Evolutionary conservation across 306 rosid genomes (phyloP), one percentile per base, ranked within the genome.

Genomic region (Fagus crenata): DNA sequence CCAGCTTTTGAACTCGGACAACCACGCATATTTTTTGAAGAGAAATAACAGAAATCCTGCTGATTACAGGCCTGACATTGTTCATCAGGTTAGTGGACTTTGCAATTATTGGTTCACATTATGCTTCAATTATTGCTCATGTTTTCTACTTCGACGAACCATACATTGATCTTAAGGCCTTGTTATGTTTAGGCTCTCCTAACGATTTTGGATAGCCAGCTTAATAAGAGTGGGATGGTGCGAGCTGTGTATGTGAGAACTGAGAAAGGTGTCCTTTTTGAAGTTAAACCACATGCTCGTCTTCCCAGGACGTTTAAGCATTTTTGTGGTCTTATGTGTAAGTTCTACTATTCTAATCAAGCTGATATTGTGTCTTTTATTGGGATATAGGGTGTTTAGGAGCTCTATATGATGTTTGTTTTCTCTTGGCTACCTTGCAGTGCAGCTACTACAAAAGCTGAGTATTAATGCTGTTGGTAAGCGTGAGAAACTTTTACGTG

Each of bases 251-350:
- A 93, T 79, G 95, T 39, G 84, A 22, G 28, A 22, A 22, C 28
- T 22, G 28, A 22, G 28, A 22, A 22, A 22, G 28, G 28, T 22
- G 28, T 83, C 76, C 95, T 91, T 35, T 85, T 93, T 71, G 97
- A 93, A 89, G 86, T 93, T 74, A 93, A 89, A 56, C 93, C 92
- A 28, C 64, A 73, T 80, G 96, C 86, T 75, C 97, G 96, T 32
- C 80, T 91, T 65, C 98, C 98, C 2, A 87, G 98, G 78, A 93
- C 98, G 17, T 92, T 91, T 84, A 91, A 89, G 83, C 90, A 97
- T 36, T 93, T 93, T 46, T 36, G 84, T 18, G 97, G 96, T 71
- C 75, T 93, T 77, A 93, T 91, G 96, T 83, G 98, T 93, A 86
- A 85, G 97, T 88, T 51, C 72, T 22, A 22, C 75, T 54, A 4